Evolutionary conservation across 2,329 filamentous ascomycete species (phyloP).

Genomic region (Penicillium sp.): DNA sequence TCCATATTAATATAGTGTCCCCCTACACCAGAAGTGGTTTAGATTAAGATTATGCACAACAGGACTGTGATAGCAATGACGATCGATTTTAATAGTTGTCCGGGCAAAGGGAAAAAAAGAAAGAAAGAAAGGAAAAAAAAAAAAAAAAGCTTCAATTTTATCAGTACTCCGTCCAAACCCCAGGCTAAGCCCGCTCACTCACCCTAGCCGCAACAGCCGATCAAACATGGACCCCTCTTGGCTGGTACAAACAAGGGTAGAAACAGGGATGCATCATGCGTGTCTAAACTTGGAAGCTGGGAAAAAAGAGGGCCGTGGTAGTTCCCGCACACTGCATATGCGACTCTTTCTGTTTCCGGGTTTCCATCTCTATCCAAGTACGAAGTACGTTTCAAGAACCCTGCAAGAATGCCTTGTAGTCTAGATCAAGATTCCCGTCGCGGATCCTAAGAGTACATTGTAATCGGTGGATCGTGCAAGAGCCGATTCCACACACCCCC

Average conservation of each 20-base stretch:
- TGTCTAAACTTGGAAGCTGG: constrained; percentile 7
- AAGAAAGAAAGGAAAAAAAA: no score
- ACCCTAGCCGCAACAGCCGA: constrained; percentile 6
- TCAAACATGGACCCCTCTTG: not conserved
- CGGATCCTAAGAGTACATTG: not conserved
- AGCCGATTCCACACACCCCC: not conserved
- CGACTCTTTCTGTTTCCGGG: not conserved
- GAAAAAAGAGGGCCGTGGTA: not conserved
- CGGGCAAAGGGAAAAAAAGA: not conserved
- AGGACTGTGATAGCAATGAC: not conserved
- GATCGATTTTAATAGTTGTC: not conserved
- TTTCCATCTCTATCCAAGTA: not conserved
- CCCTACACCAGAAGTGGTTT: not conserved
- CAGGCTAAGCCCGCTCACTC: not conserved
- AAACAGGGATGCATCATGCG: not conserved
- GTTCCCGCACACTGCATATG: not conserved
- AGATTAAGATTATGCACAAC: constrained; percentile 1
- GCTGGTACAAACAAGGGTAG: not conserved
- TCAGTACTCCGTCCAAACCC: not conserved
- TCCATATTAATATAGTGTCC: not conserved
- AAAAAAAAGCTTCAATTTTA: not conserved
- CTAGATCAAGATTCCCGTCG: not conserved
- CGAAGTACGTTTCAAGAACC: not conserved
- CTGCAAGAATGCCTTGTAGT: constrained; percentile 1
- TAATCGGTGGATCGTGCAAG: not conserved